Conservation (phyloP, 1,284 basidiomycete genomes). For the Ceratobasidium sp. region DNA sequence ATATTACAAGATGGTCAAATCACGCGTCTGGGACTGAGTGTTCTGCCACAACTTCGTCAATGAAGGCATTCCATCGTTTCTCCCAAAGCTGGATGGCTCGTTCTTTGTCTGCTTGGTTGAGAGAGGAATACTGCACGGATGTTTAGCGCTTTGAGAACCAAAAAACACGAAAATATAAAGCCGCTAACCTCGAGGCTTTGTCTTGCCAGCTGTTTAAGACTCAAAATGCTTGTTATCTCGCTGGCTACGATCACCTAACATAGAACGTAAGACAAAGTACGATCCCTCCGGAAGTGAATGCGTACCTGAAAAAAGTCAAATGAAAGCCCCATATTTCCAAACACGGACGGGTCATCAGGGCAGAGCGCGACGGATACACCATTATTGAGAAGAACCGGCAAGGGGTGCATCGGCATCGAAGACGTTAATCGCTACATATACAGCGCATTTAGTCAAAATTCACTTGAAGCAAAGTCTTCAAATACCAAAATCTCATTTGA, state of each 20-base stretch:
- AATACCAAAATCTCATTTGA: constrained; percentile 38
- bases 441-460: not conserved
- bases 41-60: not conserved
- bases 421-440: constrained; percentile 42
- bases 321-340: constrained; percentile 48
- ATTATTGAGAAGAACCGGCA: constrained; percentile 46
- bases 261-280: not conserved
- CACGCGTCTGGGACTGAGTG: not conserved
- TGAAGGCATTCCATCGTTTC: constrained; percentile 14
- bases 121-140: constrained; percentile 1
- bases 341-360: constrained; percentile 49
- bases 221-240: constrained; percentile 54
- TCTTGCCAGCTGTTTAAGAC: constrained; percentile 64
- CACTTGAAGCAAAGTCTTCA: not conserved
- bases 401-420: constrained; percentile 45
- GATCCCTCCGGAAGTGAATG: not conserved
- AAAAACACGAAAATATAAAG: no score
- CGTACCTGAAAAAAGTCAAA: constrained; percentile 45
- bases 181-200: constrained; percentile 66
- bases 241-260: constrained; percentile 42
- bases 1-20: no score
- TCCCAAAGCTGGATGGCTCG: constrained; percentile 16
- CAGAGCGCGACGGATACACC: constrained; percentile 47
- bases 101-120: not conserved
- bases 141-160: no score